Conservation (phyloP, 768 basidiomycete genomes). For the Panaeolus papilionaceus region DNA sequence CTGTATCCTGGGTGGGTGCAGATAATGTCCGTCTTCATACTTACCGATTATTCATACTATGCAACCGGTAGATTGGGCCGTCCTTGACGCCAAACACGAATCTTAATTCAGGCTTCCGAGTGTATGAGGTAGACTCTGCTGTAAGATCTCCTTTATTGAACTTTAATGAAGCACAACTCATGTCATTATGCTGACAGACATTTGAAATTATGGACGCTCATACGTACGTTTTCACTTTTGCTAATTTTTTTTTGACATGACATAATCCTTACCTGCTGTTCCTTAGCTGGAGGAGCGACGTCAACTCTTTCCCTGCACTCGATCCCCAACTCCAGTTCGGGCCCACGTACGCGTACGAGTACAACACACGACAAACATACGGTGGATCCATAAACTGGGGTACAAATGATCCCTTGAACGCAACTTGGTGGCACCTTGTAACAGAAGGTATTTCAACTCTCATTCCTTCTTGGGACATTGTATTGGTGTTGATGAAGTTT, state of each 20-base stretch:
- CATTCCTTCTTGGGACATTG: neutral
- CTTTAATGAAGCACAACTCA: neutral
- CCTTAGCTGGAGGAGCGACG: constrained; percentile 68
- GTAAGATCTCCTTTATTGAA: constrained; percentile 43
- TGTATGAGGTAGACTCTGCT: constrained; percentile 74
- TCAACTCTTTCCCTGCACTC: constrained; percentile 60
- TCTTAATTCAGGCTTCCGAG: constrained; percentile 76
- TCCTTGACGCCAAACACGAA: constrained; percentile 74
- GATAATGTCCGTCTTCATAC: neutral
- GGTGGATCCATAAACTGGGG: constrained; percentile 67
- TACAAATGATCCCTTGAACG: constrained; percentile 71
- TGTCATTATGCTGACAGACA: constrained; percentile 48
- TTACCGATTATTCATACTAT: neutral
- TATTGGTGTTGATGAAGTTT: neutral
- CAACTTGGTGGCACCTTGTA: constrained; percentile 84
- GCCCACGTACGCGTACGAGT: constrained; percentile 70
- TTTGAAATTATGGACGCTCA: constrained; percentile 81
- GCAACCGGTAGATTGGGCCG: constrained; percentile 58
- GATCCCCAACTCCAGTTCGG: constrained; percentile 62
- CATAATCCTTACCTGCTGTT: neutral
- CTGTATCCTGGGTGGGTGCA: constrained; percentile 47
- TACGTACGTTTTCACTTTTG: constrained; percentile 55
- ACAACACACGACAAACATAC: constrained; percentile 72
- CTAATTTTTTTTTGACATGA: too few species aligned
- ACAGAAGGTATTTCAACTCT: constrained; percentile 60